These are phyloP conservation scores for Candida arabinofermentans DNA, from an alignment of 805 yeast species.

Conservation along the genomic window DNA sequence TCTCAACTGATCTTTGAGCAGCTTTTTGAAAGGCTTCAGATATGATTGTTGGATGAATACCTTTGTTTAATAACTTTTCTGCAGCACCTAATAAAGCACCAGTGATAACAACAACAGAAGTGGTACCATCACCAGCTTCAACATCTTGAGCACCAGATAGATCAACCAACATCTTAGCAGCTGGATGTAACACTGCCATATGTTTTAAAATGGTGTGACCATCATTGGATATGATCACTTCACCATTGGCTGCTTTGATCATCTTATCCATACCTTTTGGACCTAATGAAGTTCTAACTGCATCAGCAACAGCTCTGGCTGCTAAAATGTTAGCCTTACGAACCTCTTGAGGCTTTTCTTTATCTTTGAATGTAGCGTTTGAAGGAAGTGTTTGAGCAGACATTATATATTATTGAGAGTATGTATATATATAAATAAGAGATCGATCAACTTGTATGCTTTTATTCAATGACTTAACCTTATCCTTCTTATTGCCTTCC, in stretches of 20 bases:
- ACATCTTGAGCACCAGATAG: constrained; percentile 97
- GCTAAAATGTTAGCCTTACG: constrained; percentile 85
- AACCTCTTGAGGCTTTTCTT: constrained; percentile 93
- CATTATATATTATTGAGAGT: constrained; percentile 2
- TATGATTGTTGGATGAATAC: constrained; percentile 92
- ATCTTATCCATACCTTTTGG: constrained; percentile 99
- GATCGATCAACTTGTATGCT: too few species aligned
- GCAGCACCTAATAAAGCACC: constrained; percentile 96
- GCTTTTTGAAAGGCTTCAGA: constrained; percentile 93
- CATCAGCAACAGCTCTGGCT: constrained; percentile 93
- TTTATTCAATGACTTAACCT: too few species aligned
- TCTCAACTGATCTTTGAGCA: constrained; percentile 75
- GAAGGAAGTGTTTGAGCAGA: constrained; percentile 41
- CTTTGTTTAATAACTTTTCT: constrained; percentile 81
- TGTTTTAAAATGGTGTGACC: constrained; percentile 96
- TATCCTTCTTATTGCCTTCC: background rate
- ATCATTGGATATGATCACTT: constrained; percentile 92
- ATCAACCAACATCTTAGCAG: constrained; percentile 95
- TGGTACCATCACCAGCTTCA: constrained; percentile 99
- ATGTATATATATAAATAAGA: background rate
- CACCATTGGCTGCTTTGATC: constrained; percentile 91
- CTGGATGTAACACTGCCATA: constrained; percentile 98
- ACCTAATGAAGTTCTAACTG: constrained; percentile 91
- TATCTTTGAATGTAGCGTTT: constrained; percentile 87
- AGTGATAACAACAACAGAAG: constrained; percentile 92